phyloP scores from a whole-genome alignment of 345 rosid genomes.

The Syzygium grande region DNA sequence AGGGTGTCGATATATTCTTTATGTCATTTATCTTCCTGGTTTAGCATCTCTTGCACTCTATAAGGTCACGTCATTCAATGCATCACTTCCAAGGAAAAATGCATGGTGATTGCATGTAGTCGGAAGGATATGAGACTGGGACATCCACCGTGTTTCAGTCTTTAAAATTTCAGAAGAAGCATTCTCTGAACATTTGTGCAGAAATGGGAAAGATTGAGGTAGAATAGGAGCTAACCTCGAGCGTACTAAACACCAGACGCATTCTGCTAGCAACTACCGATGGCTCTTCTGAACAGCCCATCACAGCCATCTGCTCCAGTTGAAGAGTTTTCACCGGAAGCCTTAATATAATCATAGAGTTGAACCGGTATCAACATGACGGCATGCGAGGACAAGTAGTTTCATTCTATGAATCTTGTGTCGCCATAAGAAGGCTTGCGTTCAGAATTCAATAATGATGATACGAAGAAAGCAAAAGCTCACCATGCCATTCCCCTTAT shows the following conservation, averaged over 20 bases:
- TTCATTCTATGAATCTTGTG: neutral
- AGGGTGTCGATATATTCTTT: too few species aligned
- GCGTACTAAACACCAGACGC: constrained; percentile 82
- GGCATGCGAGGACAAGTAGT: neutral
- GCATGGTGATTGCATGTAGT: neutral
- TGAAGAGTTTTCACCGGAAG: constrained; percentile 95
- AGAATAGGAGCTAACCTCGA: constrained; percentile 47
- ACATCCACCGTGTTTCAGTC: neutral
- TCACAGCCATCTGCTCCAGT: constrained; percentile 89
- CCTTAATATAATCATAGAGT: constrained; percentile 28
- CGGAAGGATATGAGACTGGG: neutral
- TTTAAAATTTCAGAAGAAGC: neutral
- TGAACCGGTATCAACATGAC: neutral
- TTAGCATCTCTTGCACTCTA: neutral
- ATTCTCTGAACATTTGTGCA: neutral
- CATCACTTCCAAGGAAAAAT: neutral
- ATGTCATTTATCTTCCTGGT: neutral
- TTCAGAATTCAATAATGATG: neutral
- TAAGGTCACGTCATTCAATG: neutral
- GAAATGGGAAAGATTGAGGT: neutral
- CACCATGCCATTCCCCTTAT: constrained; percentile 90
- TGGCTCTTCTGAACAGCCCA: constrained; percentile 72
- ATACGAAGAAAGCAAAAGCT: constrained; percentile 12
- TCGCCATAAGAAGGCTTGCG: neutral
- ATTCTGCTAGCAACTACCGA: constrained; percentile 86